Base-by-base conservation (phyloP, 495 filamentous ascomycete genomes). In the Penicillium coprophilum region DNA sequence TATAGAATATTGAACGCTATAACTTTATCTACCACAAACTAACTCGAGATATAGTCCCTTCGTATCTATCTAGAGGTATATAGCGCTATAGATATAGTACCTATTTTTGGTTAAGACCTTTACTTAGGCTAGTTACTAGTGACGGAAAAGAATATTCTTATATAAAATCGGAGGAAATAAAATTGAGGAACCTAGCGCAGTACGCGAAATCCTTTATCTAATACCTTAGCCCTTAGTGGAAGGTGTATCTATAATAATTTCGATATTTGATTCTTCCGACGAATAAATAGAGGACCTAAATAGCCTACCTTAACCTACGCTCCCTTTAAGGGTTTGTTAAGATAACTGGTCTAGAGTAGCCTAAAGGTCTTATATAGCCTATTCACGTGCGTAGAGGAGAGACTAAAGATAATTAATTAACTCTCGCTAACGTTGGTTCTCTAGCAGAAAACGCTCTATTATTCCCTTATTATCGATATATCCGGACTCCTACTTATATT, bases 351-450 rank as follows among this genome's bases (percentile, higher is more conserved):
- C 40, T 45, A 55, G n/a, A 17, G 21, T 36, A 19, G 24, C 4
- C 41, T 55, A 8, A 31, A 55, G 31, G 6, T 46, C 11, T 12
- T 55, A 1, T 9, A 47, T 13, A 21, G 43, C 17, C 41, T 46
- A 4, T 32, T 55, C 52, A 5, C 12, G 30, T 4, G 17, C 2
- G 7, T 55, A 1, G 20, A 55, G 31, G n/a, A 27, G 31, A 27
- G 52, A 46, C 52, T 47, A 6, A 34, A 55, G 30, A 46, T 8
- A 46, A 32, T 44, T 23, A 10, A 55, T 46, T 5, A 38, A 31
- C 23, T 46, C 52, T 46, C 36, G 27, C 27, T 53, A 6, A 32
- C 17, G 17, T 44, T 53, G 9, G 15, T 53, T 53, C 23, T 53
- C 50, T 31, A 53, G 50, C 8, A 45, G 20, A 53, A 53, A 10